Percentiles rank a stretch among this genome's conserved stretches.
Conservation (phyloP, 495 filamentous ascomycete species). For the Talaromyces proteolyticus region DNA sequence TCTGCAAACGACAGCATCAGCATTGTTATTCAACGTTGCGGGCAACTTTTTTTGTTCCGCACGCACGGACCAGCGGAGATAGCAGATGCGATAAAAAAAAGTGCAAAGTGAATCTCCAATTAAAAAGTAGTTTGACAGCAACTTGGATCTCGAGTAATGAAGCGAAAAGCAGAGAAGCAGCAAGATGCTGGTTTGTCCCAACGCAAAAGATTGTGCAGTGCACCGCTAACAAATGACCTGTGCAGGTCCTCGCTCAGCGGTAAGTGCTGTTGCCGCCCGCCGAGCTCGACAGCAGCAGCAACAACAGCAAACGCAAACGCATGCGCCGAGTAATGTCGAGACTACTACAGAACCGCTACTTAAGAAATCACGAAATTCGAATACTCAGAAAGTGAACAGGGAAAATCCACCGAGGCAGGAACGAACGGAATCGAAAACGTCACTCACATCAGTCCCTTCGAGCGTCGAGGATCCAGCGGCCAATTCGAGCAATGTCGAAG, state of each 20-base stretch:
- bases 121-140: no score
- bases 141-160: no score
- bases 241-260: slow-evolving; percentile 21
- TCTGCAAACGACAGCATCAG: no score
- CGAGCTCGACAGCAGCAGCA: slow-evolving; percentile 42
- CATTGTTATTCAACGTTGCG: slow-evolving; percentile 2
- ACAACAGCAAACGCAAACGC: slow-evolving; percentile 18
- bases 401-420: background rate
- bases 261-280: slow-evolving; percentile 41
- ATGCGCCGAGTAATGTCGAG: slow-evolving; percentile 11
- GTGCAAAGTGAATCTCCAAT: no score
- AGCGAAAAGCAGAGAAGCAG: slow-evolving; percentile 41
- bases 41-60: slow-evolving; percentile 9
- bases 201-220: background rate
- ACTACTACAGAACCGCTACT: slow-evolving; percentile 30
- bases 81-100: background rate
- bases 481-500: slow-evolving; percentile 2
- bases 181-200: slow-evolving; percentile 32
- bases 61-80: background rate
- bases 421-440: background rate
- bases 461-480: background rate
- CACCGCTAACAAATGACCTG: background rate
- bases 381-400: background rate
- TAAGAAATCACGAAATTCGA: slow-evolving; percentile 29
- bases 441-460: background rate